Conservation (phyloP, 2,329 filamentous ascomycete species). For the Alternaria brassicae region DNA sequence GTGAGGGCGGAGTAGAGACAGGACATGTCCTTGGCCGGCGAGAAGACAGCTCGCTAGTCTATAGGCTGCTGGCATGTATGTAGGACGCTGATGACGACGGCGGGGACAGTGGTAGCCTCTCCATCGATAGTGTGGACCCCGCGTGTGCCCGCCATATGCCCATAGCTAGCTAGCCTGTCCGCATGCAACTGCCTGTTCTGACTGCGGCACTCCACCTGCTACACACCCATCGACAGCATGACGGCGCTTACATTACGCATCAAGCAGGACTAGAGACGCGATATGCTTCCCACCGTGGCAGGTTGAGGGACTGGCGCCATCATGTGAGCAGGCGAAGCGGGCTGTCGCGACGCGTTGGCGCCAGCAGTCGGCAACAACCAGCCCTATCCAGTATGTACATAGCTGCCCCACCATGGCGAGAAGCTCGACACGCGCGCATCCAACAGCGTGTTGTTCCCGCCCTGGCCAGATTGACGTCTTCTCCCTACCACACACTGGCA, state of each 20-base stretch:
- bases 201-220: conserved; percentile 20
- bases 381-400: no score
- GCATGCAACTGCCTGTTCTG: conserved; percentile 36
- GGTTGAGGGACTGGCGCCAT: neutral
- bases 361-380: neutral
- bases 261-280: neutral
- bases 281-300: neutral
- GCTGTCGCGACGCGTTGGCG: conserved; percentile 15
- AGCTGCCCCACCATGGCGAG: conserved; percentile 26
- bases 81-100: conserved; percentile 15
- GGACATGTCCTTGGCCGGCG: conserved; percentile 29
- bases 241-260: neutral
- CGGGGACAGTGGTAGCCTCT: conserved; percentile 13
- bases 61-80: conserved; percentile 16
- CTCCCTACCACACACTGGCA: neutral
- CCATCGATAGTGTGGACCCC: conserved; percentile 26
- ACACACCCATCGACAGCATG: conserved; percentile 18
- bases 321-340: conserved; percentile 6
- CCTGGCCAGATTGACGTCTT: neutral
- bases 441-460: neutral
- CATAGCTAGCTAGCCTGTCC: conserved; percentile 21
- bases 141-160: conserved; percentile 15
- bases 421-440: conserved; percentile 6
- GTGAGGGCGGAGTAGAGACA: conserved; percentile 29
- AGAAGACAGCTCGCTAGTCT: conserved; percentile 34